Base-by-base conservation (phyloP, 1,139 yeast genomes). In the Taphrina deformans region DNA sequence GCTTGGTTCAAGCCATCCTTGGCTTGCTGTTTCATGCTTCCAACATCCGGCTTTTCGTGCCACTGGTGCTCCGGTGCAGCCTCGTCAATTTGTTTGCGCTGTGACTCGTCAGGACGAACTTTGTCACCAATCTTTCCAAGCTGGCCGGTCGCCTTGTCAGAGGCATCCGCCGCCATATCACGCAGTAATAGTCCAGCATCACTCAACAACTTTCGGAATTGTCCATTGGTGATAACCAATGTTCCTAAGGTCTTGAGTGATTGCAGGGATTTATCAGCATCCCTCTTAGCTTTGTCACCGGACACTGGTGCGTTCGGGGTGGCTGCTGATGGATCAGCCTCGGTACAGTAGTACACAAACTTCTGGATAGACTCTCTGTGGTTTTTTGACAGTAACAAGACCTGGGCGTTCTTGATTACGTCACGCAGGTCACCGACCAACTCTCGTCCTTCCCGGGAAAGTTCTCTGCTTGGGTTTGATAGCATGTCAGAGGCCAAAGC, bases 171-270 rank as follows among this genome's bases (percentile, higher is more conserved):
- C n/a, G 63, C 69, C 56, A 69, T 67, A 45, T 69, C 71, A 24
- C 70, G 70, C 10, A 68, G 51, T 2, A 69, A 62, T 26, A 66
- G 48, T 21, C 65, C 65, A 7, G 68, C 68, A 46, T 69, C 71
- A 23, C 56, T 60, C 48, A 69, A 65, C 18, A 69, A 65, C 55
- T 69, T 69, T 45, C 71, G 69, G 67, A 69, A 69, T 53, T 69
- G 69, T 7, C 70, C 71, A 51, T 69, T 69, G 31, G 70, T 68
- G 59, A 69, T 41, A 38, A 69, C 58, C 44, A 69, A 46, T 7
- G 66, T 61, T 18, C 71, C 71, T 7, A 69, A 61, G n/a, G 69
- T 65, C 52, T 65, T 63, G 29, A 69, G 56, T 6, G 69, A 67
- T 18, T 59, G 48, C n/a, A 68, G 53, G 3, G 62, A 46, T 33